Evolutionary conservation across 106 monocot genomes (phyloP), one percentile per base, ranked within the genome.

Genomic region (Dactylorhiza incarnata): DNA sequence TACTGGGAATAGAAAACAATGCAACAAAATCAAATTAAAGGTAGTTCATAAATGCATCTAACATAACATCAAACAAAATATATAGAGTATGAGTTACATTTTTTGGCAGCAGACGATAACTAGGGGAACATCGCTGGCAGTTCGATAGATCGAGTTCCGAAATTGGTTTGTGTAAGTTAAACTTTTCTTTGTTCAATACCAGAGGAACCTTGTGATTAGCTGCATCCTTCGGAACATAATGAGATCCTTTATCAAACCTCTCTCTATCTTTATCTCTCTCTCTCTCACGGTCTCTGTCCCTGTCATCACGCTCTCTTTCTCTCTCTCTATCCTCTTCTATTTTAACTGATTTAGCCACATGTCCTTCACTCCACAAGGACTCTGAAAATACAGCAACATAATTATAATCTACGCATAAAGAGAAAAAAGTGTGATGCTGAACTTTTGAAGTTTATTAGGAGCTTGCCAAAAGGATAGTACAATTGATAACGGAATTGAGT

Each of bases 111-210:
- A 97, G 89, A 5, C 96, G 91, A 72, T 97, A 97, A 83, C 96
- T 97, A 75, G 96, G 96, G 10, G 93, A 91, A 68, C 93, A 91
- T 4, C 85, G 85, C 47, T 85, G 81, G 76, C 93, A 94, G 48
- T 87, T 91, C 47, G 93, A 89, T 58, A 97, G 85, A 77, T 93
- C 96, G 81, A 93, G 93, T 58, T 93, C 96, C 66, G 96, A 97
- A 65, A 93, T 85, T 45, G 96, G 93, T 55, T 93, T 97, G 54
- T 50, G 80, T 48, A 81, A 80, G 75, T 95, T 95, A 68, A 83
- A 84, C 68, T 94, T 94, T 55, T 99, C 94, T 86, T 99, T 93
- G 74, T 73, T 85, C 43, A 80, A 37, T 61, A 82, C 70, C 73
- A 78, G 66, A 73, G 84, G 74, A 75, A 65, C 71, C 80, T 89